phyloP scores from a whole-genome alignment of 305 asterid genomes.

The Plantago coronopus region DNA sequence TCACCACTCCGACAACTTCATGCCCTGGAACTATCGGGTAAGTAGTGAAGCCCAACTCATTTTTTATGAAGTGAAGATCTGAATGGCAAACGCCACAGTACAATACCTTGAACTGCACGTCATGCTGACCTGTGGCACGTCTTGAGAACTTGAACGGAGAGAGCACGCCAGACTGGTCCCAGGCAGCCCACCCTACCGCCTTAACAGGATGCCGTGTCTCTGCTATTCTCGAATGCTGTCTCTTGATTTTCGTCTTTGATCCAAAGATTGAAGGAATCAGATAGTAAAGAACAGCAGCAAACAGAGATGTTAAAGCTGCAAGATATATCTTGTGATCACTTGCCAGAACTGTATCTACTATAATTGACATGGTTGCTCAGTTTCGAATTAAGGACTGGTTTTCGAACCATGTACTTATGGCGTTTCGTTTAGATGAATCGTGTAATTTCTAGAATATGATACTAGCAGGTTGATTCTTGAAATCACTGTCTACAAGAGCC shows the following conservation, averaged over 20 bases:
- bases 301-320: background rate
- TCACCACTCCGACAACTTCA: constrained; percentile 27
- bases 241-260: background rate
- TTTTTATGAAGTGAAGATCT: constrained; percentile 19
- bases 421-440: background rate
- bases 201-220: background rate
- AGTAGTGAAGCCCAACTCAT: constrained; percentile 16
- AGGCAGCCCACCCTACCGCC: constrained; percentile 25
- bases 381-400: background rate
- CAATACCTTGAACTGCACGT: constrained; percentile 22
- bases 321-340: background rate
- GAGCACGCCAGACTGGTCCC: constrained; percentile 23
- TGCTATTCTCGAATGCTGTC: background rate
- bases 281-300: background rate
- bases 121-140: constrained; percentile 19
- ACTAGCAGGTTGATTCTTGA: too few species aligned
- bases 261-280: background rate
- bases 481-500: background rate
- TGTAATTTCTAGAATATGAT: too few species aligned
- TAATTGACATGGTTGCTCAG: background rate
- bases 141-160: constrained; percentile 23
- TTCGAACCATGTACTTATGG: background rate
- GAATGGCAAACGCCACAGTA: constrained; percentile 32
- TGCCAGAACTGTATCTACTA: background rate
- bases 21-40: constrained; percentile 30